Conservation (phyloP, 371 early-diverging fungal species). For the Actinomortierella wolfii region DNA sequence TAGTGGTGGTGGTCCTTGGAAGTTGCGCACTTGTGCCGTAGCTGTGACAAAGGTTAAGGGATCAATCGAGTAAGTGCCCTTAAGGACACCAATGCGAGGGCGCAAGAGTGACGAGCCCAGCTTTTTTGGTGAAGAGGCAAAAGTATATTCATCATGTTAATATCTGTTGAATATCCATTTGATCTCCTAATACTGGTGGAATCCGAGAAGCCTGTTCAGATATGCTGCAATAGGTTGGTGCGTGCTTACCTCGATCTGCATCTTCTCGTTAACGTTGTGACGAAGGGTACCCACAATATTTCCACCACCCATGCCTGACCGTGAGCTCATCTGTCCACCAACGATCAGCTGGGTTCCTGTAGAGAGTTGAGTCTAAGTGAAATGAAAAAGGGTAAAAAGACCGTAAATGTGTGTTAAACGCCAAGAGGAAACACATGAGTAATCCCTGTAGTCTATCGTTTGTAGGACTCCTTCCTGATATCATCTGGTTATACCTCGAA, state of each 20-base stretch:
- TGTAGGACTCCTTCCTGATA: not conserved
- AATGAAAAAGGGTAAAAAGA: not conserved
- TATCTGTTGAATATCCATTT: too few relatives aligned
- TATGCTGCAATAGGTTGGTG: not conserved
- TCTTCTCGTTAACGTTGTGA: conserved; percentile 72
- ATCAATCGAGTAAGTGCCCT: conserved; percentile 71
- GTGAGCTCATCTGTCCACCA: conserved; percentile 70
- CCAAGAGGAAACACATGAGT: too few relatives aligned
- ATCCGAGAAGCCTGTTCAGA: not conserved
- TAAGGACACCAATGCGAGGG: conserved; percentile 60
- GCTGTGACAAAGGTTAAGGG: conserved; percentile 69
- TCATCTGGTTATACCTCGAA: conserved; percentile 67
- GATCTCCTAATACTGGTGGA: not conserved
- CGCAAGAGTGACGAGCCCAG: conserved; percentile 63
- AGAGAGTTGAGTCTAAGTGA: conserved; percentile 66
- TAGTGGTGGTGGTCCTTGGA: conserved; percentile 68
- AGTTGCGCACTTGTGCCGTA: conserved; percentile 54
- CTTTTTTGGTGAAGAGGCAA: conserved; percentile 43
- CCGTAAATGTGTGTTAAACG: too few relatives aligned
- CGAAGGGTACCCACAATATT: conserved; percentile 74
- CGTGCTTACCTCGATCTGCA: conserved; percentile 66
- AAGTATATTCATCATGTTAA: too few relatives aligned
- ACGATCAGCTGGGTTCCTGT: conserved; percentile 68
- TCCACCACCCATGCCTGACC: conserved; percentile 81
- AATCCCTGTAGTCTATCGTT: too few relatives aligned